A percentile compares a stretch with the other conserved stretches of the same genome.
Evolutionary conservation across 768 basidiomycete species (phyloP).

Genomic region (Kockovaella imperatae): DNA sequence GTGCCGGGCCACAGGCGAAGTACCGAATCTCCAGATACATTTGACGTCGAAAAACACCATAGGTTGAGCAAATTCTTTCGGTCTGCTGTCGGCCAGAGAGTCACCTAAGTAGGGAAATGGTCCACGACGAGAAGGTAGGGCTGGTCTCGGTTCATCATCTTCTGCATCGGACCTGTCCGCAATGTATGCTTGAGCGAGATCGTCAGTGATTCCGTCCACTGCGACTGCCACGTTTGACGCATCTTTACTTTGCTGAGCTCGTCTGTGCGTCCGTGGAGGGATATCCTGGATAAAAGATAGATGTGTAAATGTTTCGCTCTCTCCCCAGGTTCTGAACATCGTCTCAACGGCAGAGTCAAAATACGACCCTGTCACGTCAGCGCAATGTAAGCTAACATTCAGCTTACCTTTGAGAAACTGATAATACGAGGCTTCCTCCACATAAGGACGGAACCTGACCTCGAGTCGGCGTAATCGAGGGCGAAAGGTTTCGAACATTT

Average conservation of each 20-base stretch:
- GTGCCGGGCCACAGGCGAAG: slow-evolving; percentile 48
- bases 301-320: slow-evolving; percentile 34
- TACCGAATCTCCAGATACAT: slow-evolving; percentile 53
- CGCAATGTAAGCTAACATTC: neutral
- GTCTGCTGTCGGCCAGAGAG: slow-evolving; percentile 29
- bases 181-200: slow-evolving; percentile 14
- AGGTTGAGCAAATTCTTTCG: slow-evolving; percentile 61
- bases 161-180: slow-evolving; percentile 12
- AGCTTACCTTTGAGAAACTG: slow-evolving; percentile 64
- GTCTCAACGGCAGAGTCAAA: slow-evolving; percentile 65
- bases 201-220: too few species aligned
- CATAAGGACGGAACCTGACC: slow-evolving; percentile 75
- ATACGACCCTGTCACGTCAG: slow-evolving; percentile 56
- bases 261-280: slow-evolving; percentile 31
- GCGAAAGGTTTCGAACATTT: slow-evolving; percentile 55
- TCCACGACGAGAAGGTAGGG: slow-evolving; percentile 41
- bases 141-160: slow-evolving; percentile 1
- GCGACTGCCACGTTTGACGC: too few species aligned
- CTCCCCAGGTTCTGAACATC: slow-evolving; percentile 58
- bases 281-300: slow-evolving; percentile 47
- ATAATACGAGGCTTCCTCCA: slow-evolving; percentile 64
- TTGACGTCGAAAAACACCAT: slow-evolving; percentile 65
- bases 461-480: slow-evolving; percentile 52
- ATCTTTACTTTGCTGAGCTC: slow-evolving; percentile 10
- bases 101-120: slow-evolving; percentile 43